Evolutionary conservation across 2,329 filamentous ascomycete genomes (phyloP).

Genomic region (Neopestalotiopsis sp.): DNA sequence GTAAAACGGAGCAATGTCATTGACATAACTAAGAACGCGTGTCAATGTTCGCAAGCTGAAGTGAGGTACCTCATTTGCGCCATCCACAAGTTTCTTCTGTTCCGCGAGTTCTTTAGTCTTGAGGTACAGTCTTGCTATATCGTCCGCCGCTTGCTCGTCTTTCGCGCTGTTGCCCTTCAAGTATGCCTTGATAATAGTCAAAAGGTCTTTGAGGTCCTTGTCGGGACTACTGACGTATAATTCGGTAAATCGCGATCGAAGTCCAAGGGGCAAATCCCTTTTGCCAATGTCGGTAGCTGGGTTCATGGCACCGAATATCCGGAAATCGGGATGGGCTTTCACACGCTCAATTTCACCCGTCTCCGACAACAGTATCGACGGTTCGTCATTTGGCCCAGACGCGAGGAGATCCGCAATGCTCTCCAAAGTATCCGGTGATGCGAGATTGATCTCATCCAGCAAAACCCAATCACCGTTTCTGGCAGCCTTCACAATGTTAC

Average conservation of each 20-base stretch:
- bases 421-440: constrained; percentile 92
- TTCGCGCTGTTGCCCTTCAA: constrained; percentile 73
- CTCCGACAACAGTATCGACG: constrained; percentile 89
- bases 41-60: constrained; percentile 96
- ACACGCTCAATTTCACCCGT: constrained; percentile 92
- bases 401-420: constrained; percentile 87
- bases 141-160: constrained; percentile 75
- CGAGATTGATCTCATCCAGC: constrained; percentile 95
- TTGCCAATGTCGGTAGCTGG: constrained; percentile 97
- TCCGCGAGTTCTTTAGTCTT: constrained; percentile 83
- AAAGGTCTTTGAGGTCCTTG: constrained; percentile 81
- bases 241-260: constrained; percentile 93
- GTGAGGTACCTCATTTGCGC: constrained; percentile 93
- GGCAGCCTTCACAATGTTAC: constrained; percentile 94
- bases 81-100: constrained; percentile 87
- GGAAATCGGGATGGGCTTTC: constrained; percentile 87
- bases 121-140: constrained; percentile 86
- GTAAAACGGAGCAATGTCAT: constrained; percentile 82
- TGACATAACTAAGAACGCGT: constrained; percentile 85
- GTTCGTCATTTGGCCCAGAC: constrained; percentile 71
- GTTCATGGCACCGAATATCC: constrained; percentile 99
- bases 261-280: constrained; percentile 85
- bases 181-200: constrained; percentile 88
- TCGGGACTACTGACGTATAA: constrained; percentile 94
- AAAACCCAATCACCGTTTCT: constrained; percentile 97